Evolutionary conservation across 2,329 filamentous ascomycete genomes (phyloP), one percentile per base, ranked within the genome.

Genomic region (Hypomyces perniciosus): DNA sequence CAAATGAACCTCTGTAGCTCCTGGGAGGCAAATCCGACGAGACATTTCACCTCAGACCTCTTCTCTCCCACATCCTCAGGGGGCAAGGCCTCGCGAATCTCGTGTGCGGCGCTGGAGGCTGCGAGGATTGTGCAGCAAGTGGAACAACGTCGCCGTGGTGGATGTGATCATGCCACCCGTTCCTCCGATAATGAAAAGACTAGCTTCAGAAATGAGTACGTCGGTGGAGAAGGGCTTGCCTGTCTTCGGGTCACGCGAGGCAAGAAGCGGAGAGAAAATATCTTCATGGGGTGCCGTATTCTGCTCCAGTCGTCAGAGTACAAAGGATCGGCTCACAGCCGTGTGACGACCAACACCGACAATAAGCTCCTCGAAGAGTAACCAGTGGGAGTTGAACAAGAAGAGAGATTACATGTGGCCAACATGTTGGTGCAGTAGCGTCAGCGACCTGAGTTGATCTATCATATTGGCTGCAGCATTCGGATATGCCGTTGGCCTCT

Each of bases 361-460:
- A 27, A 56, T 51, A 35, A 54, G 51, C 7, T 48, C 44, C 26
- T 52, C 51, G 41, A 56, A 56, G 9, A 56, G 53, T 4, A 56
- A 2, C 33, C 49, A 44, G 30, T 56, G 54, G 10, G 54, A 29
- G 38, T 52, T 54, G 8, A 47, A 45, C 26, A 44, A 43, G n/a
- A 51, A 53, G 6, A 56, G 45, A n/a, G 46, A 53, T 48, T 56
- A 52, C 51, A 51, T 51, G 37, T 56, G 54, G 9, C 48, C 51
- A 9, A 56, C 51, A 47, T 54, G 40, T 6, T 13, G 34, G 9
- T 37, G 9, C 34, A 37, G 34, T 9, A n/a, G 9, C n/a, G 34
- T 37, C 34, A 37, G 43, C 12, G 7, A 46, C 6, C 9, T 46
- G 27, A 31, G 13, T 28, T 8, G 29, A 29, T 29, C 42, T 8